phyloP scores from a whole-genome alignment of 768 basidiomycete genomes.

The Cystofilobasidium ferigula region DNA sequence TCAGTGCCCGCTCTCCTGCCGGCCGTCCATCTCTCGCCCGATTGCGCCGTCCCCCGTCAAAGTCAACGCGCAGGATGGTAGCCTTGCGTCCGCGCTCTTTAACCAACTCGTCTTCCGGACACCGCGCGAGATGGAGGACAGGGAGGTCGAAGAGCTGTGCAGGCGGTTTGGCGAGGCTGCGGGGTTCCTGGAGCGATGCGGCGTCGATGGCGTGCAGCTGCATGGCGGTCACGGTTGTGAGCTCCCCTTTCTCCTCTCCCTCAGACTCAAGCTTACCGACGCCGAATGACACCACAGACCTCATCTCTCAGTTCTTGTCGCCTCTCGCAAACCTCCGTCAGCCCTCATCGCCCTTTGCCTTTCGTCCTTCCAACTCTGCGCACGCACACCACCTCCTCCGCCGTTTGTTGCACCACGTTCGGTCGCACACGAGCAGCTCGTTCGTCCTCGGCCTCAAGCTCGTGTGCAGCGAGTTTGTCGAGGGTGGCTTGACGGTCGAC shows the following conservation, averaged over 20 bases:
- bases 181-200: slow-evolving; percentile 50
- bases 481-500: neutral
- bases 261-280: neutral
- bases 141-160: slow-evolving; percentile 55
- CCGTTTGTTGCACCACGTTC: neutral
- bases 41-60: slow-evolving; percentile 50
- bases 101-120: slow-evolving; percentile 52
- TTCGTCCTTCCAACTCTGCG: neutral
- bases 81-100: slow-evolving; percentile 39
- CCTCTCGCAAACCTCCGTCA: slow-evolving; percentile 32
- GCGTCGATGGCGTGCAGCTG: slow-evolving; percentile 77
- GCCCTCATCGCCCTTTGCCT: neutral
- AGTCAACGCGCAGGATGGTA: slow-evolving; percentile 28
- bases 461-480: slow-evolving; percentile 6
- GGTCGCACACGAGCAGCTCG: neutral
- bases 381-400: slow-evolving; percentile 1
- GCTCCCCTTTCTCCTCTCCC: slow-evolving; percentile 33
- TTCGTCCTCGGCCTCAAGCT: slow-evolving; percentile 15
- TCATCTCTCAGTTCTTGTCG: slow-evolving; percentile 67
- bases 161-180: slow-evolving; percentile 59
- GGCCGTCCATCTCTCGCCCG: slow-evolving; percentile 51
- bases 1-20: slow-evolving; percentile 68
- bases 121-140: slow-evolving; percentile 50
- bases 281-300: slow-evolving; percentile 44
- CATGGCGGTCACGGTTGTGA: slow-evolving; percentile 77